Conservation (phyloP, 2,329 filamentous ascomycete genomes). For the Penicillium frequentans region DNA sequence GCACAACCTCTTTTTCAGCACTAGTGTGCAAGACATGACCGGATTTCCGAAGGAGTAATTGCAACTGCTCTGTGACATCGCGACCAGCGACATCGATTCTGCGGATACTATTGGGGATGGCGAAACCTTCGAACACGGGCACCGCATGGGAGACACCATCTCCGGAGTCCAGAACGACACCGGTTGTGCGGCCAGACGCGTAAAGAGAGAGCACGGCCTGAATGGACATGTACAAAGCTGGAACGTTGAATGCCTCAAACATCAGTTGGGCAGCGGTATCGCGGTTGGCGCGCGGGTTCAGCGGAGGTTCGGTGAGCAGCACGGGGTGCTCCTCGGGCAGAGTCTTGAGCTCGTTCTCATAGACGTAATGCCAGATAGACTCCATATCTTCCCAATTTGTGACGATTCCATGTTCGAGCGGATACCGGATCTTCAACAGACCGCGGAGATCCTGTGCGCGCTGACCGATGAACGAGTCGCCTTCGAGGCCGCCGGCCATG, state of each 20-base stretch:
- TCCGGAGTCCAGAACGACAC: slow-evolving; percentile 90
- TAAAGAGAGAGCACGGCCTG: slow-evolving; percentile 96
- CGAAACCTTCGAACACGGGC: slow-evolving; percentile 96
- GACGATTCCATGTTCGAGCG: slow-evolving; percentile 94
- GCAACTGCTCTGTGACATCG: slow-evolving; percentile 94
- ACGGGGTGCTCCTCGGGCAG: slow-evolving; percentile 98
- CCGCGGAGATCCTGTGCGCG: slow-evolving; percentile 88
- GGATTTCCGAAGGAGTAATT: slow-evolving; percentile 84
- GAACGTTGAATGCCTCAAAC: slow-evolving; percentile 98
- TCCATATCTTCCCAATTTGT: slow-evolving; percentile 99
- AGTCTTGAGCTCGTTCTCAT: slow-evolving; percentile 92
- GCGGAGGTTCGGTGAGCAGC: slow-evolving; percentile 88
- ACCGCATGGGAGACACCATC: slow-evolving; percentile 97
- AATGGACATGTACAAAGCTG: slow-evolving; percentile 92
- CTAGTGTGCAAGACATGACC: slow-evolving; percentile 96
- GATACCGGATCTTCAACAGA: slow-evolving; percentile 91
- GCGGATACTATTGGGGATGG: slow-evolving; percentile 91
- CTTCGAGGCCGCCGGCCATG: slow-evolving; percentile 92
- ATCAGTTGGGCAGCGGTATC: slow-evolving; percentile 96
- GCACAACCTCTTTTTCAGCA: slow-evolving; percentile 98
- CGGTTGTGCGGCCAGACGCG: slow-evolving; percentile 91
- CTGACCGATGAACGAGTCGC: slow-evolving; percentile 94
- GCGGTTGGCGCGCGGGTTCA: slow-evolving; percentile 93
- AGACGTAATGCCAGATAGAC: slow-evolving; percentile 98
- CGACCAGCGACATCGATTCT: slow-evolving; percentile 94